Evolutionary conservation across 2,329 filamentous ascomycete genomes (phyloP).

Genomic region (Fonsecaea nubica): DNA sequence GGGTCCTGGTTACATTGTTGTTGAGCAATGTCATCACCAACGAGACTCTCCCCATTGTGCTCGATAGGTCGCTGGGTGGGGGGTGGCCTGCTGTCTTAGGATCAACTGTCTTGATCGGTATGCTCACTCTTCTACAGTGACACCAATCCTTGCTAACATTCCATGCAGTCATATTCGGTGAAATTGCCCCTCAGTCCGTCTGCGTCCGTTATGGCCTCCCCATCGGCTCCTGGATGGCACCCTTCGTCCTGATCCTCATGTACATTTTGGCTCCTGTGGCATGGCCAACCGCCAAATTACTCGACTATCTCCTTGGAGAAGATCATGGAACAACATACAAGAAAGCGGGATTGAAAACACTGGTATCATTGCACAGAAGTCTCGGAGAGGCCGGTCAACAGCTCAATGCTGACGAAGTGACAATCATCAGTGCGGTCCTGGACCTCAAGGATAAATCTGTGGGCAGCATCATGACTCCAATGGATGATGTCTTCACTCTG

Average conservation of each 20-base stretch:
- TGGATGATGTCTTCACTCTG: conserved; percentile 96
- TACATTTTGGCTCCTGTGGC: conserved; percentile 87
- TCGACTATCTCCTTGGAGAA: conserved; percentile 90
- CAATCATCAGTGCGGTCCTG: conserved; percentile 95
- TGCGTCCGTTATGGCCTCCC: conserved; percentile 95
- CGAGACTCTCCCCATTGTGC: conserved; percentile 91
- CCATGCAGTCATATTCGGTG: conserved; percentile 87
- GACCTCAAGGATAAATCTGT: conserved; percentile 97
- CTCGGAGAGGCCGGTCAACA: conserved; percentile 83
- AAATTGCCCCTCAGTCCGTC: conserved; percentile 93
- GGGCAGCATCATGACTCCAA: conserved; percentile 96
- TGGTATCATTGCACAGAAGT: conserved; percentile 93
- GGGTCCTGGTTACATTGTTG: conserved; percentile 93
- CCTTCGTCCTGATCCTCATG: conserved; percentile 86
- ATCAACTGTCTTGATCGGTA: conserved; percentile 92
- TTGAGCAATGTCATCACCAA: conserved; percentile 98
- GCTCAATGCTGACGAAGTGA: conserved; percentile 95
- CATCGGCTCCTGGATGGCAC: conserved; percentile 93
- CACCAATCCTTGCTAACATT: neutral
- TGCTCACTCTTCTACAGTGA: conserved; percentile 41
- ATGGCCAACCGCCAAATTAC: conserved; percentile 93
- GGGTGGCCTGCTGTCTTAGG: conserved; percentile 93
- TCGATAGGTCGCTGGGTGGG: conserved; percentile 91
- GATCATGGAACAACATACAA: conserved; percentile 98
- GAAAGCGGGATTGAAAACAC: conserved; percentile 94